phyloP scores from a whole-genome alignment of 2,329 filamentous ascomycete species.

The Cladosporium sp. region DNA sequence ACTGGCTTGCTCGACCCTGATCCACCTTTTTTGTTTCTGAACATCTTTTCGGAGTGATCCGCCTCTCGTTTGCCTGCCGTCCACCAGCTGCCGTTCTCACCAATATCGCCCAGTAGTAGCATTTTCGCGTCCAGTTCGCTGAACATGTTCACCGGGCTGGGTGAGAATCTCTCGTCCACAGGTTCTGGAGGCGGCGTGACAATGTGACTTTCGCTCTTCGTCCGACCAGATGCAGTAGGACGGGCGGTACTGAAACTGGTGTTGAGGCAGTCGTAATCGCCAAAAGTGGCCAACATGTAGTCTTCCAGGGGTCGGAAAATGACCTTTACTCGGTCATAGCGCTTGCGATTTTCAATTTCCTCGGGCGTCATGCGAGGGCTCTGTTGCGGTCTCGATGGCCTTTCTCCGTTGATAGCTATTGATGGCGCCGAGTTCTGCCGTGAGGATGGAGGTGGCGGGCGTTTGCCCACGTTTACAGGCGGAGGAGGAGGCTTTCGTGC shows the following conservation, averaged over 20 bases:
- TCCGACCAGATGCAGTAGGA: conserved; percentile 33
- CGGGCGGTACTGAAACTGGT: conserved; percentile 63
- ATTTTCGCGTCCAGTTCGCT: conserved; percentile 71
- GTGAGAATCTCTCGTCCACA: conserved; percentile 11
- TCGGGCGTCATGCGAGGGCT: conserved; percentile 25
- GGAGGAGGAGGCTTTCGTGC: conserved; percentile 32
- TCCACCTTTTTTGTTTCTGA: conserved; percentile 25
- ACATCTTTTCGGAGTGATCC: conserved; percentile 23
- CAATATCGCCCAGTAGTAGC: conserved; percentile 68
- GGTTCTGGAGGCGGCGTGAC: conserved; percentile 34
- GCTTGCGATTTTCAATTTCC: conserved; percentile 25
- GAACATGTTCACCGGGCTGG: conserved; percentile 40
- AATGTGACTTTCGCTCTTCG: conserved; percentile 43
- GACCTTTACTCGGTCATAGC: conserved; percentile 43
- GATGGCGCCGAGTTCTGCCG: conserved; percentile 2
- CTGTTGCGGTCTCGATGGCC: conserved; percentile 20
- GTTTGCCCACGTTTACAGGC: conserved; percentile 21
- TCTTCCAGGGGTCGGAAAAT: conserved; percentile 76
- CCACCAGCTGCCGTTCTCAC: conserved; percentile 82
- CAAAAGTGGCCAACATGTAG: conserved; percentile 67
- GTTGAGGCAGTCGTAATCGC: conserved; percentile 69
- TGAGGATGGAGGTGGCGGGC: conserved; percentile 11
- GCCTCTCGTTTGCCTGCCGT: conserved; percentile 50
- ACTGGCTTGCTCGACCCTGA: conserved; percentile 38
- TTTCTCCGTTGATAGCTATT: conserved; percentile 16